Evolutionary conservation across 495 filamentous ascomycete species (phyloP), one percentile per base, ranked within the genome.

Genomic region (Trichocladium uniseriatum): DNA sequence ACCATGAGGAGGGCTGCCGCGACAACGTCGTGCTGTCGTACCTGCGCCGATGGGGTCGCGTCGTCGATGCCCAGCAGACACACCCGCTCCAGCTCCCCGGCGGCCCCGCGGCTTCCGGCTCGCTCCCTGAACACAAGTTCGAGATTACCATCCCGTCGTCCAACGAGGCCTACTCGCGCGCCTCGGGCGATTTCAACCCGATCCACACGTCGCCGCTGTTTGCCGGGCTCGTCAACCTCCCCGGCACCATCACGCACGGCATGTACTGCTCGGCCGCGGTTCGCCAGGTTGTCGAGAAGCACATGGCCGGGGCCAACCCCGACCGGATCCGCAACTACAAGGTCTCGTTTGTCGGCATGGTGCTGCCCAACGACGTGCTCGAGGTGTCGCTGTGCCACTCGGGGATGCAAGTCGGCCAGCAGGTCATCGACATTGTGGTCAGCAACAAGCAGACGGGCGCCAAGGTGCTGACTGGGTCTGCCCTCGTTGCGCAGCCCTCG

Each of bases 211-310:
- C 91, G 3, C 83, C 89, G 42, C 87, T 95, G 28, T 98, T 98
- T 71, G 80, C 92, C 20, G 85, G 77, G 67, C 96, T 95, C 59
- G 92, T 89, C 61, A 89, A 86, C 65, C 79, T 98, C 20, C 87
- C 86, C 0, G 91, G 91, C 28, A 97, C 91, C 22, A 97, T 97
- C 64, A 96, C 91, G 2, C 91, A 98, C 63, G 92, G 92, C 51
- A 98, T 98, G 92, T 98, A 96, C 75, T 87, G 88, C 6, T 95
- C 89, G 69, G 92, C 92, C 46, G 88, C 91, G 24, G 92, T 96
- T 15, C 83, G 92, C 45, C 88, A 87, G 63, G 72, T 95, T 15
- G 89, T 98, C 10, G 92, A 96, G 74, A 95, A 89, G 13, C 95
- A 92, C 91, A 91, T 92, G 21, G 92, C 92, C n/a, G 91, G 96